Conservation (phyloP, 495 filamentous ascomycete species). For the Friedmanniomyces simplex region DNA sequence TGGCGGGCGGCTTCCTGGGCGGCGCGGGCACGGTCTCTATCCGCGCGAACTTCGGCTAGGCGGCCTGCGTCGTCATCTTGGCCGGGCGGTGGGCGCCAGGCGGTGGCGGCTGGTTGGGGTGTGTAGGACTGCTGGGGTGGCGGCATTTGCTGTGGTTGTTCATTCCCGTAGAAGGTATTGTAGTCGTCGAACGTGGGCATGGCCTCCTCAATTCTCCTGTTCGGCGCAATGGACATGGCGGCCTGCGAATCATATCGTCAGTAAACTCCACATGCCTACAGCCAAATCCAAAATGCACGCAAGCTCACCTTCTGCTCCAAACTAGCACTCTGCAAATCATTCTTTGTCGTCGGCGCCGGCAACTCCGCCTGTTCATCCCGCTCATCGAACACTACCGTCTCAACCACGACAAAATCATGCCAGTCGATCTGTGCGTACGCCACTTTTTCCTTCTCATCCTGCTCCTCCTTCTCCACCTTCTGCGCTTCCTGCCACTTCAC, state of each 20-base stretch:
- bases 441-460: conserved; percentile 71
- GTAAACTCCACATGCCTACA: not conserved
- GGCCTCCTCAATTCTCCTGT: conserved; percentile 86
- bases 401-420: conserved; percentile 95
- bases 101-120: conserved; percentile 12
- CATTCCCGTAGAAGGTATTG: conserved; percentile 6
- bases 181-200: conserved; percentile 65
- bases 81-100: conserved; percentile 25
- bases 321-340: conserved; percentile 84
- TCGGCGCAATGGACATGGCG: conserved; percentile 64
- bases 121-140: conserved; percentile 1
- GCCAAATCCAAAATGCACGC: not conserved
- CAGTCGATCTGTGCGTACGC: conserved; percentile 91
- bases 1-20: conserved; percentile 62
- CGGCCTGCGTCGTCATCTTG: conserved; percentile 58
- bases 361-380: conserved; percentile 76
- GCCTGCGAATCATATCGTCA: conserved; percentile 31
- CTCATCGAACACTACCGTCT: conserved; percentile 90
- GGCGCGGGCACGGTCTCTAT: conserved; percentile 59
- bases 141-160: not conserved
- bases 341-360: conserved; percentile 77
- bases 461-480: conserved; percentile 80
- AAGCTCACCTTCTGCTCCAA: conserved; percentile 64
- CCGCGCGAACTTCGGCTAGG: conserved; percentile 58
- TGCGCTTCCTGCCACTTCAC: conserved; percentile 73